Conservation (phyloP, 768 basidiomycete species). For the Pulveroboletus sp. region DNA sequence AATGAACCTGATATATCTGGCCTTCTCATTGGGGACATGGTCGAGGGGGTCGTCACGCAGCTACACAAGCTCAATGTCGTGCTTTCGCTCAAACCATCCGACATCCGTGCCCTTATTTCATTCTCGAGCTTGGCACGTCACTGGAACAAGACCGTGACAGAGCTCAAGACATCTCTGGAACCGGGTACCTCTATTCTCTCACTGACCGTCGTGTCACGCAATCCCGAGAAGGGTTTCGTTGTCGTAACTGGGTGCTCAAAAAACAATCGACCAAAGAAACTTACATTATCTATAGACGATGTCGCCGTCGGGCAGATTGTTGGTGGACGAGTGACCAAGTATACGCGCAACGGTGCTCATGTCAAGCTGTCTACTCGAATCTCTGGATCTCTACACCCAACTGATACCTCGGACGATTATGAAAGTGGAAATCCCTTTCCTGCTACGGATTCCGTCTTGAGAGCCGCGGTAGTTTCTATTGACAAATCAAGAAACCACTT, state of each 20-base stretch:
- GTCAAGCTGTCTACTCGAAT: slow-evolving; percentile 74
- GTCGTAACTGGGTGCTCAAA: slow-evolving; percentile 78
- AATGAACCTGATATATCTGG: slow-evolving; percentile 61
- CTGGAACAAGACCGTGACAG: slow-evolving; percentile 59
- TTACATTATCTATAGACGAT: slow-evolving; percentile 59
- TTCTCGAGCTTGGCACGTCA: slow-evolving; percentile 85
- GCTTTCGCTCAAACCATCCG: slow-evolving; percentile 65
- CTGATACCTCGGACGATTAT: slow-evolving; percentile 81
- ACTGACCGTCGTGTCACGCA: slow-evolving; percentile 86
- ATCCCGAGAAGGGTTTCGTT: slow-evolving; percentile 80
- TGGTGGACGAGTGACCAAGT: slow-evolving; percentile 75
- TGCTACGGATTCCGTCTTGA: slow-evolving; percentile 61
- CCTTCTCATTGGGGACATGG: slow-evolving; percentile 73
- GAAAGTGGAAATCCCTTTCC: slow-evolving; percentile 57
- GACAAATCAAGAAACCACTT: slow-evolving; percentile 67
- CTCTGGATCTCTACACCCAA: slow-evolving; percentile 76
- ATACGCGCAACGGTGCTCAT: slow-evolving; percentile 68
- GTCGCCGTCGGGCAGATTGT: slow-evolving; percentile 72
- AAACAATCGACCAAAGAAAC: slow-evolving; percentile 48
- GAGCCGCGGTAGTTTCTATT: slow-evolving; percentile 67
- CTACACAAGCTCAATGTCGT: slow-evolving; percentile 85
- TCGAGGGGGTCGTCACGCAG: slow-evolving; percentile 69
- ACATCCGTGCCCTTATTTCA: slow-evolving; percentile 79
- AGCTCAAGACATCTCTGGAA: slow-evolving; percentile 61
- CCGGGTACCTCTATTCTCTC: slow-evolving; percentile 70